Conservation (phyloP, 108 stramenopile genomes). For the Skeletonema menzelii region DNA sequence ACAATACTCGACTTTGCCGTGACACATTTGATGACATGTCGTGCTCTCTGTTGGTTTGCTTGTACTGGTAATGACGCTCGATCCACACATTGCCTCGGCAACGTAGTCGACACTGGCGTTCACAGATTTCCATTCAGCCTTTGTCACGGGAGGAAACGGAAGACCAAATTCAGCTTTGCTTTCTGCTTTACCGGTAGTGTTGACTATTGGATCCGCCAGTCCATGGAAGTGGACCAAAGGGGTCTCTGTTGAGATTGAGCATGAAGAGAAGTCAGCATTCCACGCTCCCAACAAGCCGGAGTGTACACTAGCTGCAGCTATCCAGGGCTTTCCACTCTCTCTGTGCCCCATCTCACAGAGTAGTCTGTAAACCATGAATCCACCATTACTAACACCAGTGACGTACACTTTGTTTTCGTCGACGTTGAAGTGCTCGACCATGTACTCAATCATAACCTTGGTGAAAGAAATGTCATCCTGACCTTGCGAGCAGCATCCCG, state of each 20-base stretch:
- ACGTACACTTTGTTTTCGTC: constrained; percentile 2
- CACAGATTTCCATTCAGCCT: not conserved
- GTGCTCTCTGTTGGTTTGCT: not conserved
- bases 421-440: not conserved
- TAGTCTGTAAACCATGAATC: not conserved
- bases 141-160: not conserved
- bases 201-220: not conserved
- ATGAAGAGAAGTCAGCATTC: not conserved
- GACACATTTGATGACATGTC: not conserved
- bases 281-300: not conserved
- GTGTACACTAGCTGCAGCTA: not conserved
- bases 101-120: not conserved
- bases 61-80: not conserved
- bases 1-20: not conserved
- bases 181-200: not conserved
- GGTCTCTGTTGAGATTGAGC: not conserved
- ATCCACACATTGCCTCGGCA: not conserved
- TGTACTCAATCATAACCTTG: not conserved
- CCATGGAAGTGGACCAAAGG: not conserved
- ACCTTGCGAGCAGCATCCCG: not conserved
- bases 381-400: not conserved
- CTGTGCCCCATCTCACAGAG: not conserved
- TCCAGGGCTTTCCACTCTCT: not conserved
- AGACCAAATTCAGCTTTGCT: not conserved
- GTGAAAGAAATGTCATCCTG: not conserved